Conservation (phyloP, 2,329 filamentous ascomycete species). For the Fusarium kyushuense region DNA sequence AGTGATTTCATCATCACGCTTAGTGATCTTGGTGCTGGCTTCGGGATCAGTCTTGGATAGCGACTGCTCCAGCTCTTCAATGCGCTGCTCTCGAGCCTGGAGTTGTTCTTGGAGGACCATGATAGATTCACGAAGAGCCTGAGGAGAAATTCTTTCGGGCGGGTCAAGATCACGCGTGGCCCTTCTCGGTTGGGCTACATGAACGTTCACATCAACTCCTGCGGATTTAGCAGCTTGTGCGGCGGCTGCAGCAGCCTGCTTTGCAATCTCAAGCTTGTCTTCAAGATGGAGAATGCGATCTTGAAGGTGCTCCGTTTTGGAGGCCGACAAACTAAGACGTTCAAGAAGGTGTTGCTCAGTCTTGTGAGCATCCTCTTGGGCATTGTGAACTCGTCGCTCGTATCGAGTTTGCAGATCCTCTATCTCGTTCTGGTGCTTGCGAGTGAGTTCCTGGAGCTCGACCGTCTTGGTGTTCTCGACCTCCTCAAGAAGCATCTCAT, state of each 20-base stretch:
- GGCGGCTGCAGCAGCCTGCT: slow-evolving; percentile 86
- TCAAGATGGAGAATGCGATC: slow-evolving; percentile 88
- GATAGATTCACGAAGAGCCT: slow-evolving; percentile 95
- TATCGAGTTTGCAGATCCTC: slow-evolving; percentile 83
- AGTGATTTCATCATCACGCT: slow-evolving; percentile 91
- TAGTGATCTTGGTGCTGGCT: slow-evolving; percentile 83
- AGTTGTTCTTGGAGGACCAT: slow-evolving; percentile 96
- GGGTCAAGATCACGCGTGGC: slow-evolving; percentile 60
- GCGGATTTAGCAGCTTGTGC: slow-evolving; percentile 77
- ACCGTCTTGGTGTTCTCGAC: slow-evolving; percentile 76
- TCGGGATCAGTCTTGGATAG: slow-evolving; percentile 79
- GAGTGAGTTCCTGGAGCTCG: slow-evolving; percentile 62
- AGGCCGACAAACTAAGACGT: slow-evolving; percentile 82
- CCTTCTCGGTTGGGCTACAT: slow-evolving; percentile 40
- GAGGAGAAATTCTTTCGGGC: slow-evolving; percentile 90
- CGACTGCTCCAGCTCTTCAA: slow-evolving; percentile 85
- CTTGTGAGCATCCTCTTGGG: slow-evolving; percentile 83
- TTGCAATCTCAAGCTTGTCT: slow-evolving; percentile 90
- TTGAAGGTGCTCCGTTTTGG: slow-evolving; percentile 86
- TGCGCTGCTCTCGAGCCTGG: slow-evolving; percentile 89
- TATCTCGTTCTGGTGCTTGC: slow-evolving; percentile 74
- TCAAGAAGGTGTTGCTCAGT: slow-evolving; percentile 84
- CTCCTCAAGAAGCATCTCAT: slow-evolving; percentile 87
- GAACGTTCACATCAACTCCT: slow-evolving; percentile 56
- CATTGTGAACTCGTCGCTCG: slow-evolving; percentile 77